phyloP scores from a whole-genome alignment of 75 land plant genomes.

The Selaginella tamariscina region DNA sequence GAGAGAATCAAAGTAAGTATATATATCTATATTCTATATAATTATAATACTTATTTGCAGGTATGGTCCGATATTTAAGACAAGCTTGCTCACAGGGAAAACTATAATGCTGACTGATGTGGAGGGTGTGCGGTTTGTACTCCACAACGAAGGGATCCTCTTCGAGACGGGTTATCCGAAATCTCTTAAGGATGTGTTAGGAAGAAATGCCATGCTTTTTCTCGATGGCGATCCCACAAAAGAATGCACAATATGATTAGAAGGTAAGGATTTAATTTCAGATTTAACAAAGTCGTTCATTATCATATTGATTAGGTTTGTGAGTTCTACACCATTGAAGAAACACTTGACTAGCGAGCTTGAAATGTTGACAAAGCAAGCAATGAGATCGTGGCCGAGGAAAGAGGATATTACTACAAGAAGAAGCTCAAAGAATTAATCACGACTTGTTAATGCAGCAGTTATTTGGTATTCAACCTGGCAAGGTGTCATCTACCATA shows the following conservation, averaged over 20 bases:
- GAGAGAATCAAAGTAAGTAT: neutral
- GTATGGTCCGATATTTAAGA: neutral
- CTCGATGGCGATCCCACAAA: neutral
- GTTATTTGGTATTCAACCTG: neutral
- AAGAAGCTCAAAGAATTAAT: neutral
- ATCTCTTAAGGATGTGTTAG: neutral
- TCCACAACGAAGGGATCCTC: neutral
- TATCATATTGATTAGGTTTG: neutral
- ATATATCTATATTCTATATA: neutral
- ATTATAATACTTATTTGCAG: neutral
- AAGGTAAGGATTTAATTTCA: no score
- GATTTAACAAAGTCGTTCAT: no score
- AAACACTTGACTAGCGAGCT: neutral
- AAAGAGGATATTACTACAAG: neutral
- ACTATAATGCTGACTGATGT: neutral
- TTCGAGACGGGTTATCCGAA: neutral
- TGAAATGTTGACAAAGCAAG: neutral
- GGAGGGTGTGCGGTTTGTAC: neutral
- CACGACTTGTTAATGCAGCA: neutral
- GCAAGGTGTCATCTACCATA: neutral
- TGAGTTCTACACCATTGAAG: neutral
- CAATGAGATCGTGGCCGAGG: neutral
- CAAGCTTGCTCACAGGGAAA: neutral
- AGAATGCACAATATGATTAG: neutral
- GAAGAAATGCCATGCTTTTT: neutral